phyloP scores from a whole-genome alignment of 805 yeast species.

The Kregervanrija pseudodelftensis region DNA sequence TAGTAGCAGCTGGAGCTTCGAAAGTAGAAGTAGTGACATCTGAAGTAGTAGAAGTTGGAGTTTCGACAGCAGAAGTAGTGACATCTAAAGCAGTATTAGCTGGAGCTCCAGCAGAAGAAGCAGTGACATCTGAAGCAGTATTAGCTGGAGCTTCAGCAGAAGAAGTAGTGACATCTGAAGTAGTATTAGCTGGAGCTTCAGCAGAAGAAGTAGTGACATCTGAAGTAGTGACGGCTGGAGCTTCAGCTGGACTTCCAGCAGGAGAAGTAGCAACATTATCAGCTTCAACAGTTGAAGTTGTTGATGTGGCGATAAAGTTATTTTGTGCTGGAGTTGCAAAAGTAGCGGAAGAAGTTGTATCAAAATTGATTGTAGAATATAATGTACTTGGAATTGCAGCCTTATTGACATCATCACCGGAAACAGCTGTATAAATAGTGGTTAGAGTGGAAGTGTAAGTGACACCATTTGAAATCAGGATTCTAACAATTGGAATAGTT shows the following conservation, averaged over 20 bases:
- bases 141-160: not conserved
- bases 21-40: not conserved
- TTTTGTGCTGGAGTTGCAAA: constrained; percentile 2
- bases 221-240: not conserved
- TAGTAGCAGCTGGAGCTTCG: not conserved
- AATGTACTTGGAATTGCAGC: constrained; percentile 1
- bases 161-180: not conserved
- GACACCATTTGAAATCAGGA: constrained; percentile 44
- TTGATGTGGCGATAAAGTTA: not conserved
- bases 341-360: constrained; percentile 6
- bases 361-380: constrained; percentile 2
- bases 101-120: not conserved
- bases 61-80: constrained; percentile 9
- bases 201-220: constrained; percentile 1
- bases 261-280: constrained; percentile 1
- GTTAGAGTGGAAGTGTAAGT: constrained; percentile 43
- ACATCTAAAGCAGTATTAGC: constrained; percentile 4
- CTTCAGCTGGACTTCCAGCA: not conserved
- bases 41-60: constrained; percentile 2
- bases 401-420: constrained; percentile 1
- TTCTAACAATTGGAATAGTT: constrained; percentile 44
- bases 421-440: constrained; percentile 28
- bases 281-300: constrained; percentile 3
- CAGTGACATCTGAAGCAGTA: constrained; percentile 1
- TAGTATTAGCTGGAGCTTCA: constrained; percentile 2